Base-by-base conservation (phyloP, 345 rosid genomes). In the Syzygium oleosum region DNA sequence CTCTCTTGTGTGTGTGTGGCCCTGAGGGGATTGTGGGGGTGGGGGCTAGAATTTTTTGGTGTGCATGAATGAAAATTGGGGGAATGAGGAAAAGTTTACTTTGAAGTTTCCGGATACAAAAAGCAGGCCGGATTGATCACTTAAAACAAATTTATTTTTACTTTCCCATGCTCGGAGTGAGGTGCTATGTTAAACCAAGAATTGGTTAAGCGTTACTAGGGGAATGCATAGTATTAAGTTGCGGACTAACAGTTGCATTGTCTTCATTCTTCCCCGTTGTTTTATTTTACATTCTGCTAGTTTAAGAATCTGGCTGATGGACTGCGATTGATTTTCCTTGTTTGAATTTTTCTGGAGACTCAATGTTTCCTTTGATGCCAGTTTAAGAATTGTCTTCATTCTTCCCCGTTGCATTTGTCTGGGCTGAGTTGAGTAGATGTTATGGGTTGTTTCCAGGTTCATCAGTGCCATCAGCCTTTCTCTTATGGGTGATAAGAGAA, bases 401-500 rank as follows among this genome's bases (percentile, higher is more conserved):
- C n/a, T n/a, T n/a, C n/a, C n/a, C n/a, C n/a, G n/a, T n/a, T n/a
- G n/a, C n/a, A n/a, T n/a, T n/a, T n/a, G 46, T 29, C 38, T 56
- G 58, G 59, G 59, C 85, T 6, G 83, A 56, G 73, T 78, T 80
- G 29, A 79, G 7, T 84, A 59, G 34, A 86, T 56, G 63, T 52
- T 55, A 51, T 56, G 54, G 68, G 52, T 84, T 85, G 87, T 84
- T 56, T 65, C 51, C 85, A 88, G 92, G 92, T 87, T 86, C 86
- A 25, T 87, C 90, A 6, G 88, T 90, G 49, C 92, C 92, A 15
- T 88, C 89, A 80, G 88, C 89, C 14, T 87, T 87, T 88, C 61
- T 88, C 43, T 87, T 90, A 84, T 90, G 92, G 92, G 55, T 88
- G 27, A 88, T 73, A 79, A 87, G 92, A 88, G 92, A 90, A 88